Percentiles rank a stretch among this genome's conserved stretches.
Conservation (phyloP, 2,329 filamentous ascomycete species). For the Apiospora sp. region DNA sequence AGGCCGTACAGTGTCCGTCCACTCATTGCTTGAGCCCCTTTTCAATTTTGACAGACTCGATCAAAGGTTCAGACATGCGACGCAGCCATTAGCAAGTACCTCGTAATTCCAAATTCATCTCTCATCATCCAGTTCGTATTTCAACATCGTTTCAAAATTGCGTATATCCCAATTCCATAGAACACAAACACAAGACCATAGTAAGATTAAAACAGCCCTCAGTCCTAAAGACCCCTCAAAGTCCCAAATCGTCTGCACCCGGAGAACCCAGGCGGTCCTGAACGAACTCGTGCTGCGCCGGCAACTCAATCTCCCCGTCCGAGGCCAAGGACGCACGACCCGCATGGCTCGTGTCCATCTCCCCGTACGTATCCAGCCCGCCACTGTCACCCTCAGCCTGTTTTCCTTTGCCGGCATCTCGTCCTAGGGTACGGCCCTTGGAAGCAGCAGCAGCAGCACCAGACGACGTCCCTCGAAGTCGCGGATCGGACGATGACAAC, state of each 20-base stretch:
- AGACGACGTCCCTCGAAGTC: neutral
- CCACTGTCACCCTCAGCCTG: too few species aligned
- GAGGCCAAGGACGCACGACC: neutral
- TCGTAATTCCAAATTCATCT: neutral
- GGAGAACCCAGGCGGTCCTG: neutral
- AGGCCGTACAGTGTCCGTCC: neutral
- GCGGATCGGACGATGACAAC: neutral
- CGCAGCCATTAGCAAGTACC: neutral
- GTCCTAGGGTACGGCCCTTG: neutral
- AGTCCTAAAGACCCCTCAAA: neutral
- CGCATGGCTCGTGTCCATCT: slow-evolving; percentile 1
- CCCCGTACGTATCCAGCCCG: neutral
- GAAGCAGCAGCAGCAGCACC: neutral
- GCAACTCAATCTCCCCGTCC: slow-evolving; percentile 2
- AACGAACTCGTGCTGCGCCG: neutral
- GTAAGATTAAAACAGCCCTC: too few species aligned
- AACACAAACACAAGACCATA: too few species aligned
- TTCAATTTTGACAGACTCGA: neutral
- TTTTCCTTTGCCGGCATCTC: neutral
- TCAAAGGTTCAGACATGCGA: too few species aligned
- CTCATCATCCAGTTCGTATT: neutral
- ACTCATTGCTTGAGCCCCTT: neutral
- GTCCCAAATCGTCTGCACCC: neutral
- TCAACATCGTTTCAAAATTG: neutral
- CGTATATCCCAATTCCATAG: neutral